Conservation (phyloP, 202 grass and related monocot genomes). For the Hordeum pubiflorum region DNA sequence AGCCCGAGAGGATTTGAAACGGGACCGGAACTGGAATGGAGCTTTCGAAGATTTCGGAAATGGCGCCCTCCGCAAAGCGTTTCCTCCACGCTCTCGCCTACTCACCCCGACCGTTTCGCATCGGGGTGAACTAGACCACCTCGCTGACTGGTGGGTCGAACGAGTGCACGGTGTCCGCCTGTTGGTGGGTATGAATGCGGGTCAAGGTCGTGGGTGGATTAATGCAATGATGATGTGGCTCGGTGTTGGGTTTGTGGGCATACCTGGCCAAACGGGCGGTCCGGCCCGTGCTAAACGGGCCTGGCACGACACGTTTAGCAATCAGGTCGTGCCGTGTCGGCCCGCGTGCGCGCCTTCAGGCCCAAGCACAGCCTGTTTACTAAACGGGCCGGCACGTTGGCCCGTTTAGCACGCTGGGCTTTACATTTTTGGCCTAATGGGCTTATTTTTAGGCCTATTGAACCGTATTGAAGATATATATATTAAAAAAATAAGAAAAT, state of each 20-base stretch:
- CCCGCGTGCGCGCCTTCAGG: too few species aligned
- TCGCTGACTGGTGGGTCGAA: not conserved
- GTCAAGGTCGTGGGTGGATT: not conserved
- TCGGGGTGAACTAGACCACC: rapidly evolving
- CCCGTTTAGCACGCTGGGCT: too few species aligned
- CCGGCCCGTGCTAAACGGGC: too few species aligned
- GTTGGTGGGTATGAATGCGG: not conserved
- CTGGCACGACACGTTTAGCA: too few species aligned
- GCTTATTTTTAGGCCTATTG: too few species aligned
- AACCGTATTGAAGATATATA: too few species aligned
- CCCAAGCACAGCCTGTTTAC: too few species aligned
- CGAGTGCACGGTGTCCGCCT: not conserved
- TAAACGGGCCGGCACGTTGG: too few species aligned
- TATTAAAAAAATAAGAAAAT: too few species aligned
- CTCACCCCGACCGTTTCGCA: not conserved
- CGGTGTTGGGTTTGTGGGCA: not conserved
- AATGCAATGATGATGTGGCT: not conserved
- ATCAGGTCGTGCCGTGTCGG: too few species aligned
- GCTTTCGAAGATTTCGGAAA: constrained; percentile 8
- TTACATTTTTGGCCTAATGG: too few species aligned
- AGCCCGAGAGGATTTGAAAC: not conserved
- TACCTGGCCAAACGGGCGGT: too few species aligned
- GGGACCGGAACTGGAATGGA: not conserved
- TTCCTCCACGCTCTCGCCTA: not conserved
- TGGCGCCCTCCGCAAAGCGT: not conserved